A percentile compares a stretch with the other conserved stretches of the same genome.
These are phyloP conservation scores for Emmonsiellopsis sp. DNA, from an alignment of 2,329 filamentous ascomycete species.

Conservation along the genomic window DNA sequence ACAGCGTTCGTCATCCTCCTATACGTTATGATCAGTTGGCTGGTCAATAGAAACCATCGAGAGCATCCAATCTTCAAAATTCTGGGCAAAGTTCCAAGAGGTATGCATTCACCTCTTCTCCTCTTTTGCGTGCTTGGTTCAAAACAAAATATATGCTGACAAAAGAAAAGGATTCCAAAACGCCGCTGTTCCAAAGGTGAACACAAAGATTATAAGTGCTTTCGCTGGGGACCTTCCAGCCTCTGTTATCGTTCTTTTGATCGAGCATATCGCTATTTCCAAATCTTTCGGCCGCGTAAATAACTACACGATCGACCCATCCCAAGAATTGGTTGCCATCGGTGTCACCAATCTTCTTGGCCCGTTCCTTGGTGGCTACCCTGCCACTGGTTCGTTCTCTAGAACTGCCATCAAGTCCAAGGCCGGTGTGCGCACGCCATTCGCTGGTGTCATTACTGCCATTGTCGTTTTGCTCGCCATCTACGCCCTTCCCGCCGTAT, in stretches of 20 bases:
- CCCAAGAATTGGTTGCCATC: constrained; percentile 91
- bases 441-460: constrained; percentile 83
- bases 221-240: constrained; percentile 70
- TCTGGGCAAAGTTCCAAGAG: constrained; percentile 68
- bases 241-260: constrained; percentile 84
- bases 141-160: constrained; percentile 1
- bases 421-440: constrained; percentile 83
- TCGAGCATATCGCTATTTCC: constrained; percentile 94
- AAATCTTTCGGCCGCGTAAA: constrained; percentile 95
- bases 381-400: constrained; percentile 90
- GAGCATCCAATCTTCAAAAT: constrained; percentile 62
- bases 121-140: background rate
- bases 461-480: constrained; percentile 79
- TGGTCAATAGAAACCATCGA: constrained; percentile 63
- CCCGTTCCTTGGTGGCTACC: constrained; percentile 85
- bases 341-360: constrained; percentile 83
- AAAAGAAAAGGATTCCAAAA: constrained; percentile 60
- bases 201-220: constrained; percentile 54
- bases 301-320: constrained; percentile 92
- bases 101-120: constrained; percentile 28
- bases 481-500: constrained; percentile 77
- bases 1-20: constrained; percentile 86
- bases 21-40: constrained; percentile 84
- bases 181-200: constrained; percentile 63
- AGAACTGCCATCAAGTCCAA: constrained; percentile 96